Conservation (phyloP, 495 filamentous ascomycete species). For the Neurospora hispaniola region DNA sequence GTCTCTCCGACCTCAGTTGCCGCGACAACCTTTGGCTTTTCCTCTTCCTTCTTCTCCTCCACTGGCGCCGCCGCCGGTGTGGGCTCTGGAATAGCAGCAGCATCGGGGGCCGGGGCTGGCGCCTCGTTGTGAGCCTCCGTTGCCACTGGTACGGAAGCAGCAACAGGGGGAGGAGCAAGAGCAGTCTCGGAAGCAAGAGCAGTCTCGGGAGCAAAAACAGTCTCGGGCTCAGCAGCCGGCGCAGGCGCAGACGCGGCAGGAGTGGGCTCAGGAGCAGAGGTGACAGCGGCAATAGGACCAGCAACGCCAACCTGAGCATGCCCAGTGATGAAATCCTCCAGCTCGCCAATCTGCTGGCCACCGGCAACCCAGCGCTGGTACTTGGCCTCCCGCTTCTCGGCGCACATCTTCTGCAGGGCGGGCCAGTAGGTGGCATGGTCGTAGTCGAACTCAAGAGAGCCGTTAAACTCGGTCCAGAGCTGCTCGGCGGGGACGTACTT, state of each 20-base stretch:
- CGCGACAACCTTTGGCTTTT: neutral
- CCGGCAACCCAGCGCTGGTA: conserved; percentile 62
- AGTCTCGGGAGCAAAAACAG: neutral
- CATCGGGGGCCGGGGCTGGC: neutral
- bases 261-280: neutral
- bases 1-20: neutral
- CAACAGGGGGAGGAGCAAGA: neutral
- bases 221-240: neutral
- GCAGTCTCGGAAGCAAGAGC: neutral
- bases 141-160: neutral
- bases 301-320: conserved; percentile 13
- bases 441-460: conserved; percentile 70
- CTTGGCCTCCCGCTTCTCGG: conserved; percentile 46
- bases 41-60: neutral
- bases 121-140: neutral
- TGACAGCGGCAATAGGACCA: neutral
- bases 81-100: neutral
- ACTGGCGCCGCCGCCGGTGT: neutral
- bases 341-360: conserved; percentile 73
- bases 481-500: conserved; percentile 68
- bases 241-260: neutral
- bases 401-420: conserved; percentile 57
- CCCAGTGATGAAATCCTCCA: conserved; percentile 59
- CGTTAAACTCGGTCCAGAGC: conserved; percentile 58
- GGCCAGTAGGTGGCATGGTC: conserved; percentile 86